phyloP scores from a whole-genome alignment of 805 yeast species.

The Ogataea naganishii region DNA sequence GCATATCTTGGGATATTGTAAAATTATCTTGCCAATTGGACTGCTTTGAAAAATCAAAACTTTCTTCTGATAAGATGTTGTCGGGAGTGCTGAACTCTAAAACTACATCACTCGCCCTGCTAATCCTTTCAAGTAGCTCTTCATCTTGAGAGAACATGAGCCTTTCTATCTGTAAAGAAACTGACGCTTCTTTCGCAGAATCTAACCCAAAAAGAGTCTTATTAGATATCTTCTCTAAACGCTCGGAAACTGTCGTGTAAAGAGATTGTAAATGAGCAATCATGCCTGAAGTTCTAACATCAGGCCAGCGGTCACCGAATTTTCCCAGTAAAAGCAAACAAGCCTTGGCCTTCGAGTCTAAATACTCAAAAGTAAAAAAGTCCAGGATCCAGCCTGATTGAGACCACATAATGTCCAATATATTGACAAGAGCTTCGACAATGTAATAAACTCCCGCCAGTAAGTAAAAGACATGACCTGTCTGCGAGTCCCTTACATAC shows the following conservation, averaged over 20 bases:
- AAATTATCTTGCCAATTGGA: conserved; percentile 9
- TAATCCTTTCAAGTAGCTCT: neutral
- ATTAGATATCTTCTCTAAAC: conserved; percentile 1
- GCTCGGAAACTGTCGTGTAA: conserved; percentile 2
- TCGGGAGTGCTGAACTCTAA: neutral
- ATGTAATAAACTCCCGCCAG: conserved; percentile 9
- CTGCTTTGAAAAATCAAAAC: conserved; percentile 2
- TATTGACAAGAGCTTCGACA: conserved; percentile 7
- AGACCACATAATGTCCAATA: conserved; percentile 9
- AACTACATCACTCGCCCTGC: neutral
- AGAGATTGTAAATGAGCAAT: conserved; percentile 4
- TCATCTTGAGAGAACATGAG: conserved; percentile 6
- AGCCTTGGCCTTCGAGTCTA: conserved; percentile 7
- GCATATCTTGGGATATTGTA: too few relatives aligned
- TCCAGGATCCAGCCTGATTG: conserved; percentile 8
- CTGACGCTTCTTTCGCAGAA: conserved; percentile 1
- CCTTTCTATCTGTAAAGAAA: conserved; percentile 5
- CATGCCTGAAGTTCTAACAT: conserved; percentile 5
- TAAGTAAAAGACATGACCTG: conserved; percentile 8
- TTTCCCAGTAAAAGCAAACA: conserved; percentile 5
- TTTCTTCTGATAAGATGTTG: neutral
- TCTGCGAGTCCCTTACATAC: conserved; percentile 7
- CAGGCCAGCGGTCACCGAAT: conserved; percentile 10
- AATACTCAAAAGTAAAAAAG: conserved; percentile 5
- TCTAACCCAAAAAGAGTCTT: too few relatives aligned